A percentile compares a stretch with the other conserved stretches of the same genome.
Evolutionary conservation across 2,329 filamentous ascomycete genomes (phyloP).

Genomic region (Curvularia hawaiiensis): DNA sequence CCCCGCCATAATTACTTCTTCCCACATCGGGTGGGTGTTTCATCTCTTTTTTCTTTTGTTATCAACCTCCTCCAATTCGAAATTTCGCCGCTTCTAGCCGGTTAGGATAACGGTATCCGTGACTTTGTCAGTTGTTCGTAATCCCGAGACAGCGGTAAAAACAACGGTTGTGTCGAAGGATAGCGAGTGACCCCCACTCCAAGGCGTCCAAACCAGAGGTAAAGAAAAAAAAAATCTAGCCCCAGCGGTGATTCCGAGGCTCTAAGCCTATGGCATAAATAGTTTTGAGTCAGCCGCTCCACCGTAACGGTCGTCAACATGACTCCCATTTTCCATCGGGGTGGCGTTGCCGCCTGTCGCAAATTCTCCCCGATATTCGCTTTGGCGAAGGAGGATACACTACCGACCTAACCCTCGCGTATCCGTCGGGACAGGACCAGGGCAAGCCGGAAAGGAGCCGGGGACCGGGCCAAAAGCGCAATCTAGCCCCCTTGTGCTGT

Average conservation of each 20-base stretch:
- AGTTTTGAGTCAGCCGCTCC: conserved; percentile 15
- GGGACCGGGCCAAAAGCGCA: not conserved
- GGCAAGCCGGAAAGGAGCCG: not conserved
- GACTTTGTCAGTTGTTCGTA: conserved; percentile 3
- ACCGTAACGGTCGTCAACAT: conserved; percentile 3
- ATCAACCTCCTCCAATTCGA: not conserved
- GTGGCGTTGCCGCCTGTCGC: conserved; percentile 2
- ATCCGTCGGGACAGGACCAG: conserved; percentile 7
- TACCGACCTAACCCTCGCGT: conserved; percentile 1
- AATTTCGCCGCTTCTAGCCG: conserved; percentile 14
- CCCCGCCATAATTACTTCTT: conserved; percentile 4
- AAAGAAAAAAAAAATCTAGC: not conserved
- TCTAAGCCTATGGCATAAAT: conserved; percentile 1
- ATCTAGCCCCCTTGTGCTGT: conserved; percentile 6
- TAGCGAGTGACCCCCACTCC: conserved; percentile 2
- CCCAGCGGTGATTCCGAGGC: not conserved
- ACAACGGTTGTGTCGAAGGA: conserved; percentile 2
- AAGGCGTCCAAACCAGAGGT: not conserved
- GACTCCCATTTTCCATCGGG: conserved; percentile 4
- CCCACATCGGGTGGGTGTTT: not conserved
- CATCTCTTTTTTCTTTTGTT: conserved; percentile 1
- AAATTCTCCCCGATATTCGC: conserved; percentile 5
- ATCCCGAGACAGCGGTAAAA: conserved; percentile 7
- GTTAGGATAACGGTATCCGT: conserved; percentile 5
- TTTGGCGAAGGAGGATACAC: not conserved